Conservation (phyloP, 345 rosid genomes). For the Syzygium jambos region DNA sequence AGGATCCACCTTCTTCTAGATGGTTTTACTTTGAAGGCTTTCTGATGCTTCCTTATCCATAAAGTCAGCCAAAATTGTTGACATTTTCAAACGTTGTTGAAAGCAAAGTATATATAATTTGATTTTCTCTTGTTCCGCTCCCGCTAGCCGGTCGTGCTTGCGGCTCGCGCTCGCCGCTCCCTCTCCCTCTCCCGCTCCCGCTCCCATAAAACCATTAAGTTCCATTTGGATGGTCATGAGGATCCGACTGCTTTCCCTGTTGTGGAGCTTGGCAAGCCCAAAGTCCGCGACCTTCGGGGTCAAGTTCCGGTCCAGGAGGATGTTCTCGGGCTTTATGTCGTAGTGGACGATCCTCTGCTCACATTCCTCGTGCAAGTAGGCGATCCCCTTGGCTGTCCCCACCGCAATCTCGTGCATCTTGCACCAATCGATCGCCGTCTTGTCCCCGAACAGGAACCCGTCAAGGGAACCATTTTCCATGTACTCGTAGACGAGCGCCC, state of each 20-base stretch:
- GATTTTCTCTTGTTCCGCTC: fast-evolving
- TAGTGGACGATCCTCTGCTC: conserved; percentile 11
- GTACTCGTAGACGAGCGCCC: conserved; percentile 19
- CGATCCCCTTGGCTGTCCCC: conserved; percentile 8
- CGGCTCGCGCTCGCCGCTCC: too few relatives aligned
- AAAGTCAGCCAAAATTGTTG: neutral
- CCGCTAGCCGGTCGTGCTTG: too few relatives aligned
- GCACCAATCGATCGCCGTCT: neutral
- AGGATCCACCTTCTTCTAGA: neutral
- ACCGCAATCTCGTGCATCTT: neutral
- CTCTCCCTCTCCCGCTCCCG: too few relatives aligned
- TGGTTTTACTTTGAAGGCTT: neutral
- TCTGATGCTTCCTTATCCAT: neutral
- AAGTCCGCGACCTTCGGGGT: conserved; percentile 15
- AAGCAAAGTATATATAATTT: neutral
- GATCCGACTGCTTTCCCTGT: neutral
- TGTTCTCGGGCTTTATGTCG: conserved; percentile 21
- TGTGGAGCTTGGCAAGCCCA: conserved; percentile 11
- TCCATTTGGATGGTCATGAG: too few relatives aligned
- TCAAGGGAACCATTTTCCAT: conserved; percentile 30
- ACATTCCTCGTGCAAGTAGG: conserved; percentile 17
- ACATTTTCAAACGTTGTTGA: neutral
- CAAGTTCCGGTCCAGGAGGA: conserved; percentile 8
- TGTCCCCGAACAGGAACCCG: neutral
- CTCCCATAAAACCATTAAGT: too few relatives aligned